Conservation (phyloP, 805 yeast genomes). For the Pichia californica region DNA sequence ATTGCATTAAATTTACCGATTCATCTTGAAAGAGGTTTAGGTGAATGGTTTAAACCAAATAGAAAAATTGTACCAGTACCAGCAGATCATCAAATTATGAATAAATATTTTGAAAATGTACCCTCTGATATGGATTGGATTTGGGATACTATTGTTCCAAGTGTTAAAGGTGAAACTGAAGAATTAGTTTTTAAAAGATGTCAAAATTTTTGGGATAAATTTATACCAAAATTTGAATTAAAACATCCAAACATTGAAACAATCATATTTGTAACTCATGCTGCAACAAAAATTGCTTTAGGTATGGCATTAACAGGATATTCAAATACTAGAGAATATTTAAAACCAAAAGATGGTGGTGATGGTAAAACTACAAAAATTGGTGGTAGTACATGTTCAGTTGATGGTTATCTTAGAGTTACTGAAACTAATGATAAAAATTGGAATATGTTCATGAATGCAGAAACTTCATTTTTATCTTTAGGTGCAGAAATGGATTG, state of each 20-base stretch:
- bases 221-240: conserved; percentile 52
- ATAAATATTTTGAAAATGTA: conserved; percentile 46
- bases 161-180: conserved; percentile 65
- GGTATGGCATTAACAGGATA: conserved; percentile 69
- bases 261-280: conserved; percentile 79
- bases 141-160: conserved; percentile 51
- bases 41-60: conserved; percentile 85
- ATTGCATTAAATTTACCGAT: conserved; percentile 51
- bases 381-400: conserved; percentile 79
- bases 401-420: conserved; percentile 49
- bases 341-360: conserved; percentile 41
- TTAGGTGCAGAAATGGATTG: conserved; percentile 92
- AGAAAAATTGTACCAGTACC: conserved; percentile 68
- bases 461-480: conserved; percentile 61
- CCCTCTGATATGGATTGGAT: conserved; percentile 37
- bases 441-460: conserved; percentile 67
- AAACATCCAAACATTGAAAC: conserved; percentile 55
- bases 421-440: conserved; percentile 21
- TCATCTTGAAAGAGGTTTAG: conserved; percentile 72
- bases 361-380: conserved; percentile 31
- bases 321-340: conserved; percentile 41
- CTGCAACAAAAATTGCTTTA: conserved; percentile 84
- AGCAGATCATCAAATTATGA: conserved; percentile 43
- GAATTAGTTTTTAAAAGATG: conserved; percentile 64
- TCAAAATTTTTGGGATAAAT: conserved; percentile 42